A percentile compares a stretch with the other conserved stretches of the same genome.
These are phyloP conservation scores for Gnetum montanum DNA, from an alignment of 75 land plant species.

Conservation along the genomic window DNA sequence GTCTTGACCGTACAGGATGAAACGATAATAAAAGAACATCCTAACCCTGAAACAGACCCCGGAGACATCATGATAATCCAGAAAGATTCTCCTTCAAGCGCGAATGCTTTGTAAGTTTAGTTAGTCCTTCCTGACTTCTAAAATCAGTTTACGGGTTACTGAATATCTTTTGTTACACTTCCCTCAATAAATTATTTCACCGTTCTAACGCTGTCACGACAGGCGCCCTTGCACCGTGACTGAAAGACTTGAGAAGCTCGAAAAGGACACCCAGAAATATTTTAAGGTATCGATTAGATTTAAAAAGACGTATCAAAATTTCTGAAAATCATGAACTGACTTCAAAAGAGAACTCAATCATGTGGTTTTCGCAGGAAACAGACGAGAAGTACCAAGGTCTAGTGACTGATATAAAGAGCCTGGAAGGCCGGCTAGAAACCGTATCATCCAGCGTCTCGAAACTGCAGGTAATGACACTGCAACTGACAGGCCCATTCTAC, in stretches of 20 bases:
- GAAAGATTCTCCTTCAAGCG: no score
- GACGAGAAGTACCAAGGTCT: constrained; percentile 1
- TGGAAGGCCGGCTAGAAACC: constrained; percentile 2
- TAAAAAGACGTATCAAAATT: not conserved
- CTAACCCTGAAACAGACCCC: no score
- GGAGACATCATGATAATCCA: no score
- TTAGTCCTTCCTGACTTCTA: no score
- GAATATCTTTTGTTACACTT: no score
- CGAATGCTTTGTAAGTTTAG: no score
- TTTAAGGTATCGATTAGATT: constrained; percentile 6
- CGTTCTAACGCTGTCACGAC: no score
- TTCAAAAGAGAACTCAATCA: not conserved
- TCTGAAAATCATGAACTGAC: not conserved
- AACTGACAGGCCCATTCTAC: not conserved
- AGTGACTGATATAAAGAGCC: constrained; percentile 1
- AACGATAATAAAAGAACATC: no score
- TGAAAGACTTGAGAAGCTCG: not conserved
- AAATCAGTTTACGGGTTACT: no score
- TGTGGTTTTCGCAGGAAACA: not conserved
- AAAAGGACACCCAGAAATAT: not conserved
- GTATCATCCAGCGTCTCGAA: not conserved
- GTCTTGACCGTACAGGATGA: no score
- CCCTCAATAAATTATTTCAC: no score
- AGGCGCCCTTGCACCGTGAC: not conserved
- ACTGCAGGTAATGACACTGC: constrained; percentile 11